Evolutionary conservation across 2,329 filamentous ascomycete genomes (phyloP).

Genomic region (Fusarium gaditjirri): DNA sequence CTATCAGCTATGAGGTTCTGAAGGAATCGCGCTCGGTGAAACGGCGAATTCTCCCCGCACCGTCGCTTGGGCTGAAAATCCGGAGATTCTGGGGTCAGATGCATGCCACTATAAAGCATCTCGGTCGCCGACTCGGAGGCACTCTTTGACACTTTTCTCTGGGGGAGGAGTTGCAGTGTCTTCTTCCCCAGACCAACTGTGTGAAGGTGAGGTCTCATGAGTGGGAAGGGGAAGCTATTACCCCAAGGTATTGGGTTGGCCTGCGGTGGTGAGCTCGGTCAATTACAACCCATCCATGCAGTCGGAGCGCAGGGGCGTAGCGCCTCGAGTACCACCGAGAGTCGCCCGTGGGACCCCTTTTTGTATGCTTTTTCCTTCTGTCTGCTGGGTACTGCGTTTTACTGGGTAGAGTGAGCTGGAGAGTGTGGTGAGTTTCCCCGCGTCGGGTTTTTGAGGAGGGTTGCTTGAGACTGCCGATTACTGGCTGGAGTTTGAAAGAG

Average conservation of each 20-base stretch:
- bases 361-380: background rate
- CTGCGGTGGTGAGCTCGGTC: conserved; percentile 40
- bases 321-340: conserved; percentile 50
- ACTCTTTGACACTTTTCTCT: conserved; percentile 29
- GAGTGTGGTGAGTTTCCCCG: conserved; percentile 29
- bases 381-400: background rate
- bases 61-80: conserved; percentile 17
- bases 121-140: conserved; percentile 41
- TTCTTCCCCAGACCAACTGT: conserved; percentile 8
- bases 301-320: conserved; percentile 39
- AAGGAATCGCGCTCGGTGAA: conserved; percentile 3
- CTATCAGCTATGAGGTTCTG: no score
- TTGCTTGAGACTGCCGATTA: conserved; percentile 12
- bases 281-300: conserved; percentile 45
- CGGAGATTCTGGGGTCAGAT: conserved; percentile 33
- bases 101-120: conserved; percentile 16
- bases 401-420: background rate
- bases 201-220: background rate
- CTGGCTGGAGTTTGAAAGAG: background rate
- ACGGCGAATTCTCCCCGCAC: conserved; percentile 31
- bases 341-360: conserved; percentile 41
- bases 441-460: conserved; percentile 19
- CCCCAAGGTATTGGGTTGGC: conserved; percentile 21
- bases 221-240: conserved; percentile 4
- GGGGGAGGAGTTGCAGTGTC: conserved; percentile 7